Base-by-base conservation (phyloP, 2,329 filamentous ascomycete genomes). In the Penicillium sp. region DNA sequence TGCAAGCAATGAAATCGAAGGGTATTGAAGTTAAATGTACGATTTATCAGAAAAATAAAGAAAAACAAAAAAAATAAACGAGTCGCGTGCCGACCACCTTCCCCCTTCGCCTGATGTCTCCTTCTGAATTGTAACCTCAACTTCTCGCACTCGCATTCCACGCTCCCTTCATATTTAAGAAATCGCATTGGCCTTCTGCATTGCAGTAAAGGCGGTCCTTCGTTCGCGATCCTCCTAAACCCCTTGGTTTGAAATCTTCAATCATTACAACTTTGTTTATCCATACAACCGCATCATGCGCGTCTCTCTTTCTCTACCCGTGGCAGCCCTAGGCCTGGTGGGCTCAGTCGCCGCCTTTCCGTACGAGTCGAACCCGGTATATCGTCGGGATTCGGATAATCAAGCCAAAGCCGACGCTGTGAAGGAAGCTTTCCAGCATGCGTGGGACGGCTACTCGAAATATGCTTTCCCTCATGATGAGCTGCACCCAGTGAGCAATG, bases 381-480 rank as follows among this genome's bases (percentile, higher is more conserved):
- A 60, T 38, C 48, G 58, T 32, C 53, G 39, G 6, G 47, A 54
- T 14, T 47, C 42, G 4, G 45, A 56, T 2, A 52, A 56, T 11
- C 66, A 61, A 13, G 55, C 67, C 8, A 72, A 84, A 61, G 82
- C 86, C 11, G 77, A 79, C 46, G 83, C 84, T 1, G 83, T 92
- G 49, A 87, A 85, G 68, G 81, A 85, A 51, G 86, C 86, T 0
- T 93, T 92, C 66, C 79, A 83, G 54, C 81, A 82, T 63, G 86
- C 88, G 2, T 92, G 89, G 88, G 74, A 86, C 55, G 88, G 87
- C 2, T 93, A 93, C 70, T 83, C 84, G 65, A 76, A 84, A 72
- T 85, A 90, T 73, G 90, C 90, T 0, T 92, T 90, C 58, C 89
- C 88, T 1, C 84, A 90, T 62, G 91, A 95, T 70, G 89, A 91